Evolutionary conservation across 495 filamentous ascomycete species (phyloP), one percentile per base, ranked within the genome.

Genomic region (Parathielavia hyrcaniae): DNA sequence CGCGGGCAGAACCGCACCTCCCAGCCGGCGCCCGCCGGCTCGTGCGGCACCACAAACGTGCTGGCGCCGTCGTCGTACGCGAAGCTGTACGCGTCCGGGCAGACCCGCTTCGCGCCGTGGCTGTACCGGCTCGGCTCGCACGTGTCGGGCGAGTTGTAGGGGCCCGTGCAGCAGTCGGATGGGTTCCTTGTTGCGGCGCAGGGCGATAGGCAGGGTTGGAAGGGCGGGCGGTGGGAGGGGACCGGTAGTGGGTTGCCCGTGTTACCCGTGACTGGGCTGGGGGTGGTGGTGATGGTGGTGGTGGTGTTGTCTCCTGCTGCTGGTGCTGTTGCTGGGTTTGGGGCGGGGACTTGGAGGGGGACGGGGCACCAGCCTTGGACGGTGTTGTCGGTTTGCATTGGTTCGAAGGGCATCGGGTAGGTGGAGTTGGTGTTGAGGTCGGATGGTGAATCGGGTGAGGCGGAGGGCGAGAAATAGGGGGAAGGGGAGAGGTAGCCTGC

Each of bases 41-140:
- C 30, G 1, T 14, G 32, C 0, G 88, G 86, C 9, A 90, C 79
- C 57, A 88, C 85, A 68, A 92, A 91, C 0, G 88, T 91, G 44
- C 81, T 85, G 7, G 77, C 79, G 51, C 81, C 72, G 71, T 92
- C 89, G 64, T 92, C 87, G 61, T 82, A 91, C 11, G 88, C 86
- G 65, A 80, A 92, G 64, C 83, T 87, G 68, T 91, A 92, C 17
- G 88, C 88, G 71, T 92, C 88, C 3, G 88, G 88, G 68, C 88
- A 92, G 16, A 90, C 79, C 17, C 58, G 70, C 76, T 92, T 92
- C 34, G 85, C 86, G 19, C 72, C 67, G 56, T 67, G 76, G 54
- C 79, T 81, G 67, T 90, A 92, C 22, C 77, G 57, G 46, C 77
- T 79, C 8, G 86, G 84, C 60, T 70, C 63, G 72, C 88, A 91